A percentile compares a stretch with the other conserved stretches of the same genome.
Evolutionary conservation across 1,284 basidiomycete species (phyloP).

Genomic region (Ustilago curta): DNA sequence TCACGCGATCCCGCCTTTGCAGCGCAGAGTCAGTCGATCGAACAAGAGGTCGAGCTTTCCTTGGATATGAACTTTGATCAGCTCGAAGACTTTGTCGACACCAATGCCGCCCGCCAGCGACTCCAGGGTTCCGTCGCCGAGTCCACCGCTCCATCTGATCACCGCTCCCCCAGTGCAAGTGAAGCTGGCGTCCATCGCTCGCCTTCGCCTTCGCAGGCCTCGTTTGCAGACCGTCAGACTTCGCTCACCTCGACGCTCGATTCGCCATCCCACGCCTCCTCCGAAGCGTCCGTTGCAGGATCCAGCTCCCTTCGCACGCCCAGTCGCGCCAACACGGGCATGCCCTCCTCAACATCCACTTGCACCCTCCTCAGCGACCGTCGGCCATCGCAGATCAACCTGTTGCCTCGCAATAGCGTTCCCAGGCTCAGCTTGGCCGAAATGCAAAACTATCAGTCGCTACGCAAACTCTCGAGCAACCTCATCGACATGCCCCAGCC

Average conservation of each 20-base stretch:
- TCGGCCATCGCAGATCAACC: constrained; percentile 41
- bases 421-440: constrained; percentile 45
- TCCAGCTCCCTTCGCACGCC: constrained; percentile 19
- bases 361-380: constrained; percentile 49
- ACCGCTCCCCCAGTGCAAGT: constrained; percentile 36
- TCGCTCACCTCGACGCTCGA: constrained; percentile 32
- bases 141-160: constrained; percentile 32
- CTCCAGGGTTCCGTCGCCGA: constrained; percentile 45
- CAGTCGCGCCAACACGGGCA: constrained; percentile 24
- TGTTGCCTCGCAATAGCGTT: constrained; percentile 34
- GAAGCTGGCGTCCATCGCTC: constrained; percentile 31
- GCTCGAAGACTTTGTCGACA: constrained; percentile 86
- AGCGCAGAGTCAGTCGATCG: constrained; percentile 38
- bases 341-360: constrained; percentile 26
- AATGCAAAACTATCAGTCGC: constrained; percentile 49
- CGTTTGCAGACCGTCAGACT: constrained; percentile 27
- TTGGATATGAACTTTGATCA: constrained; percentile 83
- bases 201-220: constrained; percentile 33
- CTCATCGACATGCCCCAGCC: constrained; percentile 27
- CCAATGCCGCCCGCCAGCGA: constrained; percentile 46
- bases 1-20: constrained; percentile 20
- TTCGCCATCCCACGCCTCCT: constrained; percentile 35
- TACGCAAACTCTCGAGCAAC: constrained; percentile 48
- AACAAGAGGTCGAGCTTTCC: constrained; percentile 58
- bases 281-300: constrained; percentile 20